Evolutionary conservation across 495 filamentous ascomycete genomes (phyloP).

Genomic region (Ascobolus immersus): DNA sequence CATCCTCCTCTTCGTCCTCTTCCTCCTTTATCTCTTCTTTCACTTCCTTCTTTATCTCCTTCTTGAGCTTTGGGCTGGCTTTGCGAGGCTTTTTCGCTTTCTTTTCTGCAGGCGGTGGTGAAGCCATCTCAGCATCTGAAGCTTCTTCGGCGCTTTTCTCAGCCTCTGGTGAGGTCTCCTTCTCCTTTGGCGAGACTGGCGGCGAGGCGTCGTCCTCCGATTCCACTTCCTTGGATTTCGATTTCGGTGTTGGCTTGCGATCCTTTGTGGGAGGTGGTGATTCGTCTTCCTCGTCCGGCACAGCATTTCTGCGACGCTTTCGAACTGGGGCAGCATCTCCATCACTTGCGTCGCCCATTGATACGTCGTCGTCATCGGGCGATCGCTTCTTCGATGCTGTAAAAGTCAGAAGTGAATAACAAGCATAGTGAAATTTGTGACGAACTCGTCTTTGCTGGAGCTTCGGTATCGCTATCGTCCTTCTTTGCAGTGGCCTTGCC

Average conservation of each 20-base stretch:
- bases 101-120: not conserved
- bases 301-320: not conserved
- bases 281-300: no score
- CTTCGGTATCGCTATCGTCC: slow-evolving; percentile 19
- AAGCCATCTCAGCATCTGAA: not conserved
- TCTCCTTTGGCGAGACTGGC: no score
- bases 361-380: no score
- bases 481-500: slow-evolving; percentile 22
- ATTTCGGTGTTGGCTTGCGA: no score
- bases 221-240: not conserved
- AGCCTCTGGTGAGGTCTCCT: no score
- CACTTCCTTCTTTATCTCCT: slow-evolving; percentile 15
- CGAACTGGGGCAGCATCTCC: not conserved
- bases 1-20: slow-evolving; percentile 10
- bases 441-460: slow-evolving; percentile 14
- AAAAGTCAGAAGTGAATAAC: no score
- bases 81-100: not conserved
- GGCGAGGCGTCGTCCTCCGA: no score
- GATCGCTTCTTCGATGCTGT: no score
- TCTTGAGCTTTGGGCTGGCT: not conserved
- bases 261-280: no score
- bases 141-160: no score
- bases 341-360: no score
- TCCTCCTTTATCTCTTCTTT: slow-evolving; percentile 8
- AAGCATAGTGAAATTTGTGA: no score